phyloP scores from a whole-genome alignment of 176 grass and related monocot species.

The Musa beccarii region DNA sequence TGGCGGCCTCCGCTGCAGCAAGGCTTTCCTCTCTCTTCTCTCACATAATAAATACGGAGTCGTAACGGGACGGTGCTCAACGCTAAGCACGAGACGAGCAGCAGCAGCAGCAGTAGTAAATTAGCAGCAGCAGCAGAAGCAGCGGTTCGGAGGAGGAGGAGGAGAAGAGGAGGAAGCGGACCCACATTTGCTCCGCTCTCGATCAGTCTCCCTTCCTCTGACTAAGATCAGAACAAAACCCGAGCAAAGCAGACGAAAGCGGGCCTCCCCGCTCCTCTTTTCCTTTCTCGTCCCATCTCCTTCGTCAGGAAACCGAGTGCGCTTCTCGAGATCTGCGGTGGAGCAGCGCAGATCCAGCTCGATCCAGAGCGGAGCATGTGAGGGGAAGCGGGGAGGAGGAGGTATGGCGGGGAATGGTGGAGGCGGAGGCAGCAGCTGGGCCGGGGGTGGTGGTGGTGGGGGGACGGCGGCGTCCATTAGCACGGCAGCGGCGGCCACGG shows the following conservation, averaged over 20 bases:
- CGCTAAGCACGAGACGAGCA: neutral
- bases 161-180: neutral
- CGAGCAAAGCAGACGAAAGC: slow-evolving; percentile 1
- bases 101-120: neutral
- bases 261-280: neutral
- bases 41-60: neutral
- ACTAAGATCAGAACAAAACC: slow-evolving; percentile 5
- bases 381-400: neutral
- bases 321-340: slow-evolving; percentile 3
- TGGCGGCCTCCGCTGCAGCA: neutral
- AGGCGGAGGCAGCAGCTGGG: neutral
- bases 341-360: neutral
- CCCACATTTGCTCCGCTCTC: slow-evolving; percentile 5
- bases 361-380: neutral
- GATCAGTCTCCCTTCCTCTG: neutral
- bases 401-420: slow-evolving; percentile 14
- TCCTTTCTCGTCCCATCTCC: neutral
- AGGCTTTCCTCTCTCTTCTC: neutral
- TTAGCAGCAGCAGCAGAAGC: neutral
- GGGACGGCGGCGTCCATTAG: slow-evolving; percentile 10
- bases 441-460: neutral
- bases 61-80: neutral
- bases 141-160: neutral
- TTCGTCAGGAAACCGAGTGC: neutral
- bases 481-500: slow-evolving; percentile 11